These are phyloP conservation scores for Ganoderma boninense DNA, from an alignment of 1,284 basidiomycete species.

Conservation along the genomic window DNA sequence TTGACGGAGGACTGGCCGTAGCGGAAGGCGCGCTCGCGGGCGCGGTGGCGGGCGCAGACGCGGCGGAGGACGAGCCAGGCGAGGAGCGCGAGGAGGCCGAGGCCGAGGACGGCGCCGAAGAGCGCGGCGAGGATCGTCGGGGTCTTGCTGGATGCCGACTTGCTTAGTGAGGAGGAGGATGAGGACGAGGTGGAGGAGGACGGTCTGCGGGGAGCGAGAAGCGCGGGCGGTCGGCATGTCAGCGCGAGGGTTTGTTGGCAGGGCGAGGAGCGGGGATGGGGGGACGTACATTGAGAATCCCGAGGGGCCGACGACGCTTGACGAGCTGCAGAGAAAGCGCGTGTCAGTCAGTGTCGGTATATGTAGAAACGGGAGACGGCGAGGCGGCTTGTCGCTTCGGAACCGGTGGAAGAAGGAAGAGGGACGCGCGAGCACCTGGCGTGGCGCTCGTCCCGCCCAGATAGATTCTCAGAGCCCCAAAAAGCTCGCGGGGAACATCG, in stretches of 20 bases:
- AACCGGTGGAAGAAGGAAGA: neutral
- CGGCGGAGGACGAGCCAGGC: constrained; percentile 29
- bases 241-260: neutral
- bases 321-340: neutral
- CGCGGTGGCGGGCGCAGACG: constrained; percentile 24
- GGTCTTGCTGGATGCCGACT: constrained; percentile 13
- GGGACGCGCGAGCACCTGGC: neutral
- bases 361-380: neutral
- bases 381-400: neutral
- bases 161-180: constrained; percentile 5
- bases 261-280: too few species aligned
- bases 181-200: neutral
- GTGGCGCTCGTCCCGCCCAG: neutral
- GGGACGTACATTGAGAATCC: constrained; percentile 1
- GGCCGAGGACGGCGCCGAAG: constrained; percentile 34
- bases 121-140: constrained; percentile 34
- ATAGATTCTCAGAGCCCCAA: neutral
- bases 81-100: constrained; percentile 24
- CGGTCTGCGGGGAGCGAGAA: too few species aligned
- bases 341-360: neutral
- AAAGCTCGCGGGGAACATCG: too few species aligned
- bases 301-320: neutral
- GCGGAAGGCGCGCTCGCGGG: constrained; percentile 35
- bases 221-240: too few species aligned
- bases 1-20: constrained; percentile 33